Conservation (phyloP, 2,329 filamentous ascomycete species). For the Xylaria sp. region DNA sequence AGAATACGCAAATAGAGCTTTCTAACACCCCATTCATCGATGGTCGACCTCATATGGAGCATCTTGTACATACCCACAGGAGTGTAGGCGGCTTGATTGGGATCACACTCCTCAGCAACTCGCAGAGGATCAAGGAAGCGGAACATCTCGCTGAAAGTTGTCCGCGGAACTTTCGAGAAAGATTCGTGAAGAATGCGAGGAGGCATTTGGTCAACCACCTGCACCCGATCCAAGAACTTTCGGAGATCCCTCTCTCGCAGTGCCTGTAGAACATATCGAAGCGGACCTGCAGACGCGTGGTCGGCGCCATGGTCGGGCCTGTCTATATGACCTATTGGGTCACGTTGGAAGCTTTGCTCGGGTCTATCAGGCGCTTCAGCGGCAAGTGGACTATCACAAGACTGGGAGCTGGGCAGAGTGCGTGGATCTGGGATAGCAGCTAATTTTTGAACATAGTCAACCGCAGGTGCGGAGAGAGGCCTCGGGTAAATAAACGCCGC, state of each 20-base stretch:
- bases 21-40: constrained; percentile 45
- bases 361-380: background rate
- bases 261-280: constrained; percentile 20
- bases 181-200: constrained; percentile 29
- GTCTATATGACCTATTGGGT: background rate
- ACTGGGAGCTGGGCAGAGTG: background rate
- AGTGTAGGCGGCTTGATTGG: constrained; percentile 38
- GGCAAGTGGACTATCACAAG: background rate
- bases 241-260: constrained; percentile 23
- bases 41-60: constrained; percentile 33
- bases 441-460: constrained; percentile 15
- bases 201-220: constrained; percentile 20
- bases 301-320: background rate
- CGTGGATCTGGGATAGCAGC: background rate
- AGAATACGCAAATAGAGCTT: constrained; percentile 37
- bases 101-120: constrained; percentile 46
- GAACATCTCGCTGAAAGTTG: constrained; percentile 59
- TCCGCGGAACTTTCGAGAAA: constrained; percentile 41
- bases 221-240: constrained; percentile 20
- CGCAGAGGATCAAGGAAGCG: constrained; percentile 54
- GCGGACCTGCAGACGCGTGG: constrained; percentile 8
- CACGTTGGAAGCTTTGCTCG: background rate
- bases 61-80: constrained; percentile 37
- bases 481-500: background rate
- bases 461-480: constrained; percentile 11